These are phyloP conservation scores for Blastomyces percursus DNA, from an alignment of 2,329 filamentous ascomycete species.

Conservation along the genomic window DNA sequence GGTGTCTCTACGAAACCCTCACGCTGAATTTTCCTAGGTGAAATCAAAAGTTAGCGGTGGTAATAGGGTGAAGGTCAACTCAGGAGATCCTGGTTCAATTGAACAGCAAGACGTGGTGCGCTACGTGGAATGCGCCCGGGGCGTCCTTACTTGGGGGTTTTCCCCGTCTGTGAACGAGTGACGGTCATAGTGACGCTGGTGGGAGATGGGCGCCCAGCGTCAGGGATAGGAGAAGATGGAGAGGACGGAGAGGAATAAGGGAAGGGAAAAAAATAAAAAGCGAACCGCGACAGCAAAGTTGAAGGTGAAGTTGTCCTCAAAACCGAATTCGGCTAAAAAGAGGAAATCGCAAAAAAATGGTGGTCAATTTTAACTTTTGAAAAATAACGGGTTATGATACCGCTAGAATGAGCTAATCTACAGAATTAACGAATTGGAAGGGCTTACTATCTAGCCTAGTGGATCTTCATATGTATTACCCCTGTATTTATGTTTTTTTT, in stretches of 20 bases:
- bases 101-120: slow-evolving; percentile 3
- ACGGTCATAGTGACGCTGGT: slow-evolving; percentile 29
- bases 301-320: slow-evolving; percentile 3
- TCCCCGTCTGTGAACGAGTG: slow-evolving; percentile 43
- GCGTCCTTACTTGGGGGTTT: slow-evolving; percentile 39
- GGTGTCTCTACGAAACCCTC: slow-evolving; percentile 45
- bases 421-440: too few relatives aligned
- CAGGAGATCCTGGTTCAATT: neutral
- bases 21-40: slow-evolving; percentile 40
- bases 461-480: too few relatives aligned
- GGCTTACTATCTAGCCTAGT: too few relatives aligned
- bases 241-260: neutral
- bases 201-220: neutral
- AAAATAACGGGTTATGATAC: neutral
- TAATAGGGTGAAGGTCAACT: neutral
- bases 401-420: neutral
- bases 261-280: neutral
- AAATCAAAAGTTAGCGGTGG: neutral
- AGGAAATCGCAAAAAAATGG: neutral
- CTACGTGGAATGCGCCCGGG: neutral
- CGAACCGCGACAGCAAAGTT: neutral
- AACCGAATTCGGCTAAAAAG: neutral
- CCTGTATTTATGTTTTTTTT: too few relatives aligned
- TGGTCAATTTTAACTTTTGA: neutral
- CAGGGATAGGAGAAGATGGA: neutral